Percentiles rank a stretch among this genome's conserved stretches.
These are phyloP conservation scores for Aspergillus brunneoviolaceus DNA, from an alignment of 2,329 filamentous ascomycete species.

Conservation along the genomic window DNA sequence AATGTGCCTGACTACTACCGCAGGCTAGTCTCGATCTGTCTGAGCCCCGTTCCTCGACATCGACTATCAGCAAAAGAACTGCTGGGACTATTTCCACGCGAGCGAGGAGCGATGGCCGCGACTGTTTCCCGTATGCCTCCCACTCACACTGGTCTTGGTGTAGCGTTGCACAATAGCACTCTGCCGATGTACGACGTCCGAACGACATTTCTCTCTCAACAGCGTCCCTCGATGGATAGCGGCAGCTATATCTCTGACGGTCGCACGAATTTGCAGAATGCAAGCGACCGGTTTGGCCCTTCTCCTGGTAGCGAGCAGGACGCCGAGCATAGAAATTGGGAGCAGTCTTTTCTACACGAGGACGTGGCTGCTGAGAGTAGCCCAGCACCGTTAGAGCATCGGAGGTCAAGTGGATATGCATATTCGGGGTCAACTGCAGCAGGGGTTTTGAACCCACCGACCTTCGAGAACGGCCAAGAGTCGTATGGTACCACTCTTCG, in stretches of 20 bases:
- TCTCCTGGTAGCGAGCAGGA: not conserved
- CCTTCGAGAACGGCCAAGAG: not conserved
- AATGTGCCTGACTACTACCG: constrained; percentile 75
- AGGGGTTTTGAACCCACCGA: not conserved
- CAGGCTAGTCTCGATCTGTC: constrained; percentile 71
- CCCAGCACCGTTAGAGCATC: not conserved
- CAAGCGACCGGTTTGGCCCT: not conserved
- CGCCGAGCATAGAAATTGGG: not conserved
- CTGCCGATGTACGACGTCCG: constrained; percentile 22
- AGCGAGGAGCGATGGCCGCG: constrained; percentile 19
- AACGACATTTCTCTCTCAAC: constrained; percentile 17
- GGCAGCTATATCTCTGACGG: not conserved
- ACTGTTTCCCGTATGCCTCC: constrained; percentile 16
- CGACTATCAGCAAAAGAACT: constrained; percentile 73
- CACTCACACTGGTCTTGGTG: constrained; percentile 17
- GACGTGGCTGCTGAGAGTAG: not conserved
- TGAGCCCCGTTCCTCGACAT: constrained; percentile 70
- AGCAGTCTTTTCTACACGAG: not conserved
- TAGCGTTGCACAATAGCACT: constrained; percentile 21
- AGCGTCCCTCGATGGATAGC: constrained; percentile 10
- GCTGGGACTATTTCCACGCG: constrained; percentile 64
- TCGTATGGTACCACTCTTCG: not conserved
- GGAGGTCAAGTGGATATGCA: not conserved
- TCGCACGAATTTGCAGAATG: not conserved
- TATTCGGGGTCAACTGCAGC: not conserved